Evolutionary conservation across 768 basidiomycete species (phyloP), one percentile per base, ranked within the genome.

Genomic region (Phylloporus sp.): DNA sequence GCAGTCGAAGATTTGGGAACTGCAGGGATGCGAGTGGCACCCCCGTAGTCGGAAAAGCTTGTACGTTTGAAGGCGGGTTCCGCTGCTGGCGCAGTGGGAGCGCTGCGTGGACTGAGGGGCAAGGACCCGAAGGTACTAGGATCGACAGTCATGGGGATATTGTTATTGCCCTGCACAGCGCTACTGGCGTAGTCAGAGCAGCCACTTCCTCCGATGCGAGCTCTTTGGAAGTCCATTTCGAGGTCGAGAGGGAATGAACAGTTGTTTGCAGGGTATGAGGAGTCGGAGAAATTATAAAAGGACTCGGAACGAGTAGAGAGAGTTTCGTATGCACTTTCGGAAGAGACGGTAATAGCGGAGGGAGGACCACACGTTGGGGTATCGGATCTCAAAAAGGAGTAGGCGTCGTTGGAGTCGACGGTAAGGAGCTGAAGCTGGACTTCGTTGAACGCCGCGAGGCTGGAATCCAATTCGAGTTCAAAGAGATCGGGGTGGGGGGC

Each of bases 401-500:
- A 86, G 47, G 80, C 72, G 68, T 80, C 78, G 69, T 77, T 78
- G 54, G 74, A 76, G 64, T 80, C 79, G 51, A 85, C 78, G 57
- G 78, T 76, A 54, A 81, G 71, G 52, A 81, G 74, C 62, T 82
- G 78, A 46, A 80, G 72, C 59, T 80, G 74, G 63, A 72, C 68
- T 52, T 81, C 76, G 71, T 84, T 79, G 63, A 82, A 78, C 35
- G 76, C 80, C 57, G 79, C 79, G 58, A 87, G 78, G 69, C 72
- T 77, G 27, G 72, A 73, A 68, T 89, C 88, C 59, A 91, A 77
- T 69, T 91, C 89, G 42, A 78, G 77, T 64, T 90, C 89, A 71
- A 91, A 90, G 53, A 81, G 75, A 73, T 90, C 87, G 51, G 86
- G 84, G 61, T 84, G 79, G 35, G 87, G 86, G 43, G 84, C 85